Evolutionary conservation across 192 early-diverging fungal species (phyloP).

Genomic region (Coemansia sp.): DNA sequence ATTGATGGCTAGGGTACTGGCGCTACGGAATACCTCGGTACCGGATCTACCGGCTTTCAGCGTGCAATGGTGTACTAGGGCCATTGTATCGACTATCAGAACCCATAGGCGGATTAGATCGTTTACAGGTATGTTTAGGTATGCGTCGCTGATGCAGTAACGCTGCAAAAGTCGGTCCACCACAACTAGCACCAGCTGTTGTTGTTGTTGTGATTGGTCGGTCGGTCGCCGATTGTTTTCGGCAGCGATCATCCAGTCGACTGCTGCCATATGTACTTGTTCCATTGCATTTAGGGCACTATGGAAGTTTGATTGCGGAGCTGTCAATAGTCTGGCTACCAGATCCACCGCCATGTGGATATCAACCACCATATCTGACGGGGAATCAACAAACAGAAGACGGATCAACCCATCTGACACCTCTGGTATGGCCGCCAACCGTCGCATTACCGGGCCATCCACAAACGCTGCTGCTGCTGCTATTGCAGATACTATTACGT

Average conservation of each 20-base stretch:
- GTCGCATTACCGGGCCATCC: not conserved
- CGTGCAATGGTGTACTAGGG: constrained; percentile 14
- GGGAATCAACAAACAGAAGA: not conserved
- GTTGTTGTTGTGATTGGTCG: not conserved
- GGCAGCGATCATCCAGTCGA: not conserved
- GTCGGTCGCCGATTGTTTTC: not conserved
- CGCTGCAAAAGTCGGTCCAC: constrained; percentile 14
- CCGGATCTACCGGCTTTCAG: constrained; percentile 12
- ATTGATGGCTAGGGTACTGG: constrained; percentile 5
- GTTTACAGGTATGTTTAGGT: not conserved
- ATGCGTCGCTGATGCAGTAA: constrained; percentile 5
- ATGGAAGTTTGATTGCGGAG: not conserved
- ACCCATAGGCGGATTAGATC: constrained; percentile 14
- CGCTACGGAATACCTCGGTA: constrained; percentile 12
- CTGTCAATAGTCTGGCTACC: not conserved
- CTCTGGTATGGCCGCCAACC: not conserved
- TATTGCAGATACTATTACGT: no score
- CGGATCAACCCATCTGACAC: not conserved
- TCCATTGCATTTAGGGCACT: not conserved
- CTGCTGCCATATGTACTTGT: not conserved
- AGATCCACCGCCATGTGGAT: not conserved
- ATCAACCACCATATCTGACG: no score
- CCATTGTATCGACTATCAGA: constrained; percentile 18
- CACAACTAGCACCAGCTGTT: not conserved
- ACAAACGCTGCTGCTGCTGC: not conserved